Base-by-base conservation (phyloP, 306 rosid genomes). In the Clitoria ternatea region DNA sequence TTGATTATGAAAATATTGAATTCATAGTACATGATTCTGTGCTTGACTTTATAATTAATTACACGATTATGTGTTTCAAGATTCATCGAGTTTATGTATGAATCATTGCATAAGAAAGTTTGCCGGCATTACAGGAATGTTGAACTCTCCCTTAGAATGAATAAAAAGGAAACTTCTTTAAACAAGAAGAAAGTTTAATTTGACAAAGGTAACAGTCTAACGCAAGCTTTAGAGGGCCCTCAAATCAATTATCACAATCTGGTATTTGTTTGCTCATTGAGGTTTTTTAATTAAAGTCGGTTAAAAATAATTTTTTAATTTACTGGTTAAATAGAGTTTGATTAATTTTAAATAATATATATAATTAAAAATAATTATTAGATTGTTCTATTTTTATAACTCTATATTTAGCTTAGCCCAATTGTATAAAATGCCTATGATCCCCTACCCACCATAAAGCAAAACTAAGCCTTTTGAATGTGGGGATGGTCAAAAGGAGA, bases 131-230 rank as follows among this genome's bases (percentile, higher is more conserved):
- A 15, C 6, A 6, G 24, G 26, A 12, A 69, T 61, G 48, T 61
- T 48, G 23, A 60, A 39, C 40, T 42, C 66, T 77, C 66, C 52
- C 17, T 50, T 14, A 3, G 20, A 50, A 42, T 42, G 68, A 70
- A 42, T 42, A 61, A 70, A 70, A 70, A 37, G n/a, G 61, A 70
- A 52, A 52, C 13, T 20, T 50, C 7, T 9, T 9, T n/a, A 22
- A 42, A 15, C 1, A 7, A 27, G 11, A 27, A 66, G 10, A 48
- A 27, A 43, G 76, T 30, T 65, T 74, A 53, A 60, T 12, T 73
- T 37, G 65, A 68, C 27, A 43, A 67, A 55, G n/a, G n/a, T 20
- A 20, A 73, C 68, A 79, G 40, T 4, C 44, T 63, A 42, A 37
- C 17, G 36, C 47, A 73, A 69, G 15, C 3, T n/a, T 43, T 27